Conservation (phyloP, 2,329 filamentous ascomycete genomes). For the Fusarium verticillioides region DNA sequence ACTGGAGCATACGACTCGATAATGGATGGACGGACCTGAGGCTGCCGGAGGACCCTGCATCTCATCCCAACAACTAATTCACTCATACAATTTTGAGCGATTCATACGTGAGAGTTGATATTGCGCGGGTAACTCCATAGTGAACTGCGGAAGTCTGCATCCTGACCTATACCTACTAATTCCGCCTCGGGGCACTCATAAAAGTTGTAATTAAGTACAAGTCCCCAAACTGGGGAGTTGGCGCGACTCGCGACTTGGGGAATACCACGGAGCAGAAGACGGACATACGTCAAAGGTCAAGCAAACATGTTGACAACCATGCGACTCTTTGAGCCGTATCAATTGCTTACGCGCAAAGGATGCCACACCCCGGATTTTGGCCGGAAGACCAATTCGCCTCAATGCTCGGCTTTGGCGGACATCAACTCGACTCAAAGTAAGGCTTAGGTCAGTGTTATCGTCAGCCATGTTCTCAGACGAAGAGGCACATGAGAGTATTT, state of each 20-base stretch:
- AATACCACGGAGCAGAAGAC: slow-evolving; percentile 19
- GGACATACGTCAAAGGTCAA: not conserved
- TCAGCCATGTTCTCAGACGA: not conserved
- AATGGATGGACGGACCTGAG: slow-evolving; percentile 31
- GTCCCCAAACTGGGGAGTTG: slow-evolving; percentile 1
- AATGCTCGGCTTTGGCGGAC: not conserved
- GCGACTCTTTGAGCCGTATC: slow-evolving; percentile 3
- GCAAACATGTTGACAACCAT: not conserved
- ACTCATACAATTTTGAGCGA: slow-evolving; percentile 43
- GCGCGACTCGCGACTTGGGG: slow-evolving; percentile 14
- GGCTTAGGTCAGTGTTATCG: not conserved
- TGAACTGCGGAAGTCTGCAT: slow-evolving; percentile 6
- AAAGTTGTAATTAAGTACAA: not conserved
- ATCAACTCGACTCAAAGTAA: not conserved
- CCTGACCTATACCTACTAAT: slow-evolving; percentile 6
- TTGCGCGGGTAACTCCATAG: not conserved
- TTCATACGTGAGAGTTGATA: slow-evolving; percentile 10
- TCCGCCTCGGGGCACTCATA: not conserved
- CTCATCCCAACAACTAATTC: slow-evolving; percentile 40
- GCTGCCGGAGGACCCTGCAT: slow-evolving; percentile 43
- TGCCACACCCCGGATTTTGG: slow-evolving; percentile 40
- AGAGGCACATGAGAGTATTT: not conserved
- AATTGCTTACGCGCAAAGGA: slow-evolving; percentile 10
- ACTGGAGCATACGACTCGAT: slow-evolving; percentile 24
- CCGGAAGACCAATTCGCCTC: slow-evolving; percentile 22